phyloP scores from a whole-genome alignment of 768 basidiomycete species.

The Trametes sanguinea region DNA sequence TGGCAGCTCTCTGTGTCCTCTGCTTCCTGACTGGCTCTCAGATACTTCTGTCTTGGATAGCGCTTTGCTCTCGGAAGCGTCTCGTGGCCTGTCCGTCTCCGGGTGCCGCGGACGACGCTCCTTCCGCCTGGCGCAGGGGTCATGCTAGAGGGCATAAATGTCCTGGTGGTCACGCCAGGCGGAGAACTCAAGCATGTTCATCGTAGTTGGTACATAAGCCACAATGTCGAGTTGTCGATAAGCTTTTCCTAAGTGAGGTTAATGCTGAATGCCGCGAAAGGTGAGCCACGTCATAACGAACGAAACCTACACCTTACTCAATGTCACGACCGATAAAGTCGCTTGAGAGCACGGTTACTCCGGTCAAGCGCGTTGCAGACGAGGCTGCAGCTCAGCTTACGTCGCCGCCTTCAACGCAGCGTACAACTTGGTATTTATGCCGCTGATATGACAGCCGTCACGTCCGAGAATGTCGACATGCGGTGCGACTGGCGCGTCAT shows the following conservation, averaged over 20 bases:
- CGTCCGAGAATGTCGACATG: conserved; percentile 52
- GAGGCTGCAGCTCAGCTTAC: conserved; percentile 36
- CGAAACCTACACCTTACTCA: neutral
- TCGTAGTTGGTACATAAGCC: too few species aligned
- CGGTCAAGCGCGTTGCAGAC: conserved; percentile 24
- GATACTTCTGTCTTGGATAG: too few species aligned
- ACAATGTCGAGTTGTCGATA: conserved; percentile 28
- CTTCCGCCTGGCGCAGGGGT: too few species aligned
- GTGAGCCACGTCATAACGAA: conserved; percentile 37
- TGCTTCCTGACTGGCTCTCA: too few species aligned
- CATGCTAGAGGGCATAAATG: too few species aligned
- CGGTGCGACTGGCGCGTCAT: conserved; percentile 72
- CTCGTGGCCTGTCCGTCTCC: neutral
- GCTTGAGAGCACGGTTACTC: conserved; percentile 36
- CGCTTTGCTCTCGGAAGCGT: neutral
- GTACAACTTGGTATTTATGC: conserved; percentile 46
- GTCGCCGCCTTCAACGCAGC: conserved; percentile 36
- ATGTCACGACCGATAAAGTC: conserved; percentile 29
- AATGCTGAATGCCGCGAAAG: conserved; percentile 69
- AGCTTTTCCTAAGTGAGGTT: conserved; percentile 79
- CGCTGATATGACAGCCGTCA: conserved; percentile 64
- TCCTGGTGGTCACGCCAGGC: too few species aligned
- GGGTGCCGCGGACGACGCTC: too few species aligned
- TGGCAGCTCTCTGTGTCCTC: too few species aligned
- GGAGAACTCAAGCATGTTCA: too few species aligned